Conservation (phyloP, 2,329 filamentous ascomycete genomes). For the Furcasterigmium furcatum region DNA sequence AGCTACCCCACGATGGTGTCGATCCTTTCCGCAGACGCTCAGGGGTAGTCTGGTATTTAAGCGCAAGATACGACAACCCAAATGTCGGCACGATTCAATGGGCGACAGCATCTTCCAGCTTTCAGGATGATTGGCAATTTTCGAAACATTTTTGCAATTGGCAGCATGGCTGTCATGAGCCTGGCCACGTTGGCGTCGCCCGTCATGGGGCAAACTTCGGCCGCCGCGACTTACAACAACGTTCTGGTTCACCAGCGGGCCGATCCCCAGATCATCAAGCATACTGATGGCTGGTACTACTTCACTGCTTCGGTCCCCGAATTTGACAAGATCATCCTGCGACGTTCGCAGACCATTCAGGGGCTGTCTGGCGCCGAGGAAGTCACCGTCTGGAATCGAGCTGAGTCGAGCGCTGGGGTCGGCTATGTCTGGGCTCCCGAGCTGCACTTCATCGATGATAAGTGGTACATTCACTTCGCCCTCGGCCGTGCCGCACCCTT, state of each 20-base stretch:
- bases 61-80: too few species aligned
- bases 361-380: conserved; percentile 10
- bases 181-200: background rate
- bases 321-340: conserved; percentile 12
- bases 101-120: too few species aligned
- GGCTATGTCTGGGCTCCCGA: conserved; percentile 53
- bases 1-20: too few species aligned
- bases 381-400: conserved; percentile 30
- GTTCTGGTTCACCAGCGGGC: conserved; percentile 21
- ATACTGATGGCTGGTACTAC: conserved; percentile 17
- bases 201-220: conserved; percentile 7
- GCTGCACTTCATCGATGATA: conserved; percentile 44
- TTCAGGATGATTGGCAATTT: too few species aligned
- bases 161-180: too few species aligned
- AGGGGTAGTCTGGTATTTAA: too few species aligned
- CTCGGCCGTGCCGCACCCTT: conserved; percentile 12
- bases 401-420: conserved; percentile 33
- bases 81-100: too few species aligned
- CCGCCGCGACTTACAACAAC: conserved; percentile 21
- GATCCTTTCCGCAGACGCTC: too few species aligned
- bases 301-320: conserved; percentile 14
- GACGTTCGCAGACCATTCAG: conserved; percentile 10
- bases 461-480: conserved; percentile 53
- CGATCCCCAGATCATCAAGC: conserved; percentile 24
- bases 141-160: too few species aligned